phyloP scores from a whole-genome alignment of 1,284 basidiomycete genomes.

The Papiliotrema flavescens region DNA sequence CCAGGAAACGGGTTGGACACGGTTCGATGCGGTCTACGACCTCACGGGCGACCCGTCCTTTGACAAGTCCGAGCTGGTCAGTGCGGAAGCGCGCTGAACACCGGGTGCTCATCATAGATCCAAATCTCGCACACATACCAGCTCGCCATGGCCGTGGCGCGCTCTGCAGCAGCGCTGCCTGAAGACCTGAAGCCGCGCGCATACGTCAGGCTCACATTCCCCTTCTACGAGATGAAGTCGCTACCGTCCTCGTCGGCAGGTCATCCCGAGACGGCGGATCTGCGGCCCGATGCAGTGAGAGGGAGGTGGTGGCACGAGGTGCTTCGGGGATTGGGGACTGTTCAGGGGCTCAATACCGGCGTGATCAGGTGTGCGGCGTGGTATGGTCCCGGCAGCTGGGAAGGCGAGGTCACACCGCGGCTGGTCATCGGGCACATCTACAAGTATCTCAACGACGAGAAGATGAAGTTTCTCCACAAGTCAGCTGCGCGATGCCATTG shows the following conservation, averaged over 20 bases:
- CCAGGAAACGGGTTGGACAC: slow-evolving; percentile 11
- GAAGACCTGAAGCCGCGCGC: slow-evolving; percentile 62
- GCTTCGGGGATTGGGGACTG: slow-evolving; percentile 67
- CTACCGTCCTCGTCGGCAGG: slow-evolving; percentile 44
- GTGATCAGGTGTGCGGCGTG: slow-evolving; percentile 54
- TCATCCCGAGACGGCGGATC: slow-evolving; percentile 60
- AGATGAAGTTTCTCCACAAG: slow-evolving; percentile 77
- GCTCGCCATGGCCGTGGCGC: slow-evolving; percentile 64
- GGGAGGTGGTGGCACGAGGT: slow-evolving; percentile 91
- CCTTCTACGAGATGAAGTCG: slow-evolving; percentile 69
- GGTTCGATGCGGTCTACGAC: slow-evolving; percentile 44
- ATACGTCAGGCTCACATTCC: slow-evolving; percentile 73
- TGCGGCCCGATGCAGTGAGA: slow-evolving; percentile 66
- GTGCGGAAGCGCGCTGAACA: slow-evolving; percentile 42
- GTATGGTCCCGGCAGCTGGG: slow-evolving; percentile 39
- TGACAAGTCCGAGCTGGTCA: slow-evolving; percentile 67
- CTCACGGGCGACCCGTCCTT: slow-evolving; percentile 66
- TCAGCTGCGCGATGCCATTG: slow-evolving; percentile 2
- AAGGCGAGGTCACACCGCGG: slow-evolving; percentile 58
- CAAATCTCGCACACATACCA: slow-evolving; percentile 75
- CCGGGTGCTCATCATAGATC: slow-evolving; percentile 27
- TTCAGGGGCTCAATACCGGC: slow-evolving; percentile 69
- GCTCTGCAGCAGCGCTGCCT: slow-evolving; percentile 55
- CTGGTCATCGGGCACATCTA: slow-evolving; percentile 75
- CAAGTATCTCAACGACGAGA: slow-evolving; percentile 74